These are phyloP conservation scores for Rhizopus sp. DNA, from an alignment of 371 early-diverging fungal species.

Conservation along the genomic window DNA sequence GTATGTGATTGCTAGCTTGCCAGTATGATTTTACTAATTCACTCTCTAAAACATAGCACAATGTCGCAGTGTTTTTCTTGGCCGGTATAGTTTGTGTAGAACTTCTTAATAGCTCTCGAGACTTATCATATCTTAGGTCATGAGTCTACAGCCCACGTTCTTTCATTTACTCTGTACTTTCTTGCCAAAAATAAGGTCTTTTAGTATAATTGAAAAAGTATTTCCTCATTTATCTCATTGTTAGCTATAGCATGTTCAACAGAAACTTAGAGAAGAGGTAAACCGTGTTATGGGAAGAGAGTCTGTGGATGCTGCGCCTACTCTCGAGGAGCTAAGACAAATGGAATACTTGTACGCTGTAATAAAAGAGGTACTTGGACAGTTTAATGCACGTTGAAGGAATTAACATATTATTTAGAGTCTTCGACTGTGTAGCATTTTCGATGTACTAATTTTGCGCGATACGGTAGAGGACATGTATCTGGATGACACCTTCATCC, in stretches of 20 bases:
- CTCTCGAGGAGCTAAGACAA: slow-evolving; percentile 41
- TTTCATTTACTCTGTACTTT: slow-evolving; percentile 18
- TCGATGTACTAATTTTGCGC: slow-evolving; percentile 17
- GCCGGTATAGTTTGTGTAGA: slow-evolving; percentile 21
- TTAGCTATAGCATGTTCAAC: slow-evolving; percentile 43
- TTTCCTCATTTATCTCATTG: slow-evolving; percentile 1
- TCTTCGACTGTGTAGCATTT: slow-evolving; percentile 45
- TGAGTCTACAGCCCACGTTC: slow-evolving; percentile 22
- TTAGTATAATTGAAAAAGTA: slow-evolving; percentile 24
- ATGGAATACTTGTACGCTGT: slow-evolving; percentile 46
- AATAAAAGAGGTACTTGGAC: slow-evolving; percentile 30
- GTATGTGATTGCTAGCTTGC: neutral
- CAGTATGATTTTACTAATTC: neutral
- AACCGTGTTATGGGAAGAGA: slow-evolving; percentile 48
- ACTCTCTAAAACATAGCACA: slow-evolving; percentile 10
- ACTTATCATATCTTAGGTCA: slow-evolving; percentile 3
- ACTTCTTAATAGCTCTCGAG: neutral
- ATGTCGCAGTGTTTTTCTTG: slow-evolving; percentile 27
- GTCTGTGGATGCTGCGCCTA: slow-evolving; percentile 39
- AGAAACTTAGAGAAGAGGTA: slow-evolving; percentile 52
- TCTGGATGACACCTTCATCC: slow-evolving; percentile 37
- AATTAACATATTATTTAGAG: slow-evolving; percentile 29
- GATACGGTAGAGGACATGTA: slow-evolving; percentile 26
- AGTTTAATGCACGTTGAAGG: neutral
- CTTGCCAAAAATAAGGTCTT: slow-evolving; percentile 35